phyloP scores from a whole-genome alignment of 176 grass and related monocot species.

The Aechmea fasciata region DNA sequence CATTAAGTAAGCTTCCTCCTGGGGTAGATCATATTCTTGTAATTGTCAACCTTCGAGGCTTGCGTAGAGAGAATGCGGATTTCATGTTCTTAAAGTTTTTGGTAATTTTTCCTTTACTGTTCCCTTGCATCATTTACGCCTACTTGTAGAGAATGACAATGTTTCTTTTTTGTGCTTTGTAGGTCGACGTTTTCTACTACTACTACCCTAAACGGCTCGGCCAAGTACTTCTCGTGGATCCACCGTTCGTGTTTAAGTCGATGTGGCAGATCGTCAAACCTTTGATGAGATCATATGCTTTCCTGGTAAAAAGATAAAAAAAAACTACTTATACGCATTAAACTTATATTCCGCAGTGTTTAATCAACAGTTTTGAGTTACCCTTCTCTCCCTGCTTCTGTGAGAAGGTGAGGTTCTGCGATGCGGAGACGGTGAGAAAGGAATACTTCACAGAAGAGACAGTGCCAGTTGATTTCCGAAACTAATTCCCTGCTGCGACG shows the following conservation, averaged over 20 bases:
- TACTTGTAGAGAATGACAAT: neutral
- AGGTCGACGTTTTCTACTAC: slow-evolving; percentile 94
- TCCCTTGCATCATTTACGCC: neutral
- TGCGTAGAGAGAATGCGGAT: slow-evolving; percentile 66
- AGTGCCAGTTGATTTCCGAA: slow-evolving; percentile 45
- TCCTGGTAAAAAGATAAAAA: slow-evolving; percentile 35
- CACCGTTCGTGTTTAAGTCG: slow-evolving; percentile 77
- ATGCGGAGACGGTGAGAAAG: slow-evolving; percentile 44
- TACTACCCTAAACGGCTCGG: slow-evolving; percentile 90
- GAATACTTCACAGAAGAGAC: slow-evolving; percentile 76
- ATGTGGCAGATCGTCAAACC: slow-evolving; percentile 90
- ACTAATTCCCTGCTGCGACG: slow-evolving; percentile 7
- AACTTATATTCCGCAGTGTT: neutral
- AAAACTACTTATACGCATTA: neutral
- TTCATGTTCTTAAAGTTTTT: slow-evolving; percentile 75
- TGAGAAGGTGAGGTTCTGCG: slow-evolving; percentile 62
- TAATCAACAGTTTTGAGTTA: neutral
- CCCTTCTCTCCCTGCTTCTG: neutral
- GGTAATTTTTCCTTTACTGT: slow-evolving; percentile 29
- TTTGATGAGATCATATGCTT: slow-evolving; percentile 71
- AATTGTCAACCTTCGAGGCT: slow-evolving; percentile 69
- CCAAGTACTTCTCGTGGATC: slow-evolving; percentile 78
- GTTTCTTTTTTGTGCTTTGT: slow-evolving; percentile 3
- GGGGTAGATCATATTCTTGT: slow-evolving; percentile 70
- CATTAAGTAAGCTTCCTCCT: slow-evolving; percentile 56